phyloP scores from a whole-genome alignment of 495 filamentous ascomycete species.

The Pyrenula aspistea region DNA sequence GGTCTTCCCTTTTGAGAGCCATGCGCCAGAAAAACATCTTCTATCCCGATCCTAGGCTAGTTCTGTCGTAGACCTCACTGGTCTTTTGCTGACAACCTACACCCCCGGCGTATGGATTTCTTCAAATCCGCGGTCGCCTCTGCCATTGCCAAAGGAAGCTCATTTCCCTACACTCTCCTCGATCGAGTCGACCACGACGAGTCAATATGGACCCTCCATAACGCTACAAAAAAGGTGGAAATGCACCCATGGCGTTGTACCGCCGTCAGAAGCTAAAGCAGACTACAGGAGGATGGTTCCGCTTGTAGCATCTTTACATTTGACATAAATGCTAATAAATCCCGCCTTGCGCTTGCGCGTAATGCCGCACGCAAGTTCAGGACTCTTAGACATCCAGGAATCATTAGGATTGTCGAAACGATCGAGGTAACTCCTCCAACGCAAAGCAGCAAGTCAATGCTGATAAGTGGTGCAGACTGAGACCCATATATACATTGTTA shows the following conservation, averaged over 20 bases:
- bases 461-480: slow-evolving; percentile 51
- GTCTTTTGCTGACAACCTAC: too few species aligned
- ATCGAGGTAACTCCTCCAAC: slow-evolving; percentile 60
- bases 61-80: too few species aligned
- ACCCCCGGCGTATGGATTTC: too few species aligned
- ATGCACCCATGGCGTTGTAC: slow-evolving; percentile 3
- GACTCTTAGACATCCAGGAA: slow-evolving; percentile 85
- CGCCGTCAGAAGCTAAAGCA: slow-evolving; percentile 2
- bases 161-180: slow-evolving; percentile 83
- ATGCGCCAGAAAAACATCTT: too few species aligned
- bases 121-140: slow-evolving; percentile 94
- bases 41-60: too few species aligned
- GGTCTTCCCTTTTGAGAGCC: too few species aligned
- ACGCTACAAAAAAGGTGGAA: slow-evolving; percentile 76
- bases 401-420: slow-evolving; percentile 84
- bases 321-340: slow-evolving; percentile 68
- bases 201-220: slow-evolving; percentile 85
- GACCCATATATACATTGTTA: slow-evolving; percentile 85
- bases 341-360: slow-evolving; percentile 70
- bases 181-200: slow-evolving; percentile 80
- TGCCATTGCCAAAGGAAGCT: slow-evolving; percentile 86
- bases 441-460: background rate
- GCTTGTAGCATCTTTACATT: slow-evolving; percentile 95
- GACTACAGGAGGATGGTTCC: slow-evolving; percentile 70
- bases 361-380: slow-evolving; percentile 88